Evolutionary conservation across 176 grass and related monocot genomes (phyloP), one percentile per base, ranked within the genome.

Genomic region (Carex myosuroides): DNA sequence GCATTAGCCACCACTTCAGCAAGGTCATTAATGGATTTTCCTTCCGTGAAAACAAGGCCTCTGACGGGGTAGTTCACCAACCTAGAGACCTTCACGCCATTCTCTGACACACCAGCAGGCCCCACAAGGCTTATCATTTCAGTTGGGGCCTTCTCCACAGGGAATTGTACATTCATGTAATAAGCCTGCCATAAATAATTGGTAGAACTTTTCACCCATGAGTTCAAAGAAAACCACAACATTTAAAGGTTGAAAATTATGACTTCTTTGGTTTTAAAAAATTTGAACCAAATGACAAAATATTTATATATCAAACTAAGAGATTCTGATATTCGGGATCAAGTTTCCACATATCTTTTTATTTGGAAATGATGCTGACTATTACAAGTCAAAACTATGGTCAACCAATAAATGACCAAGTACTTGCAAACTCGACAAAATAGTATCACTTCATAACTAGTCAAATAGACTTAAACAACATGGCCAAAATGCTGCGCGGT

Each of bases 41-140:
- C 93, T 86, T 84, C 91, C 56, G 94, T 89, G 81, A 90, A 99
- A 50, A 99, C 91, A 74, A 99, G 87, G 16, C 88, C 96, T 87
- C 91, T 93, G 79, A 95, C 96, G 26, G 96, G 97, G 67, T 99
- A 99, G 84, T 99, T 90, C 69, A 92, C 79, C 81, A 99, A 88
- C 55, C 88, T 90, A 50, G 90, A 99, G 42, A 96, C 85, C 44
- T 92, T 96, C 56, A 99, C 89, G 5, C 86, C 88, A 74, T 75
- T 84, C 60, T 92, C 88, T 66, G 76, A 85, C 63, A 65, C 21
- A 42, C 79, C 88, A 65, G 22, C 24, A 53, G 21, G 22, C 71
- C 90, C 67, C 1, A 44, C 84, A 32, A 95, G 85, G 37, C 86
- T 75, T 67, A 99, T 95, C 87, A 85, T 96, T 68, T 87, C 54